phyloP scores from a whole-genome alignment of 2,329 filamentous ascomycete species.

The Fusarium gaditjirri region DNA sequence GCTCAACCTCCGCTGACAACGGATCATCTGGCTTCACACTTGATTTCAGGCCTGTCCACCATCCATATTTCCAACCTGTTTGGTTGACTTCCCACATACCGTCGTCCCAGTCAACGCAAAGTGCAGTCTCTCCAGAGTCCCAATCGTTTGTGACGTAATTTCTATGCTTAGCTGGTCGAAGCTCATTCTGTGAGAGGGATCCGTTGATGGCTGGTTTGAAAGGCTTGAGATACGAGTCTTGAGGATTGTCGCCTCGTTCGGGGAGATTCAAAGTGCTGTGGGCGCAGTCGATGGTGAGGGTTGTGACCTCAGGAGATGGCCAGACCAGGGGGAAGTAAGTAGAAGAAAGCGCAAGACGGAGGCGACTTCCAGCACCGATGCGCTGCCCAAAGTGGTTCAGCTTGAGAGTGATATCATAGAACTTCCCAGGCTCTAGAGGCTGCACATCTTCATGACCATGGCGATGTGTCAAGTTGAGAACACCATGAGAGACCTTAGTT shows the following conservation, averaged over 20 bases:
- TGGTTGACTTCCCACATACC: conserved; percentile 1
- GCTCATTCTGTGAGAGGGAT: neutral
- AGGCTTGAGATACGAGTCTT: neutral
- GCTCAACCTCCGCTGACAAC: neutral
- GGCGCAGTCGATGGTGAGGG: neutral
- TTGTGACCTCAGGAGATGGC: conserved; percentile 4
- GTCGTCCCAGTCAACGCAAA: neutral
- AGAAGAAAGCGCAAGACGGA: neutral
- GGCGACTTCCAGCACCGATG: neutral
- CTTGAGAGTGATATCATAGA: neutral
- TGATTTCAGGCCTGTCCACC: neutral
- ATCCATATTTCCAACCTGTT: neutral
- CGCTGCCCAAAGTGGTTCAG: conserved; percentile 2
- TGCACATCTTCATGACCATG: neutral
- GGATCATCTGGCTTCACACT: neutral
- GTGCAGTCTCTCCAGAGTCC: neutral
- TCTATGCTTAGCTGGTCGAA: neutral
- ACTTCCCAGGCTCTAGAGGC: neutral
- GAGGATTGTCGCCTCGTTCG: neutral
- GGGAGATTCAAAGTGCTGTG: neutral
- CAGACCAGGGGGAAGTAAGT: conserved; percentile 12
- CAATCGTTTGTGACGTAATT: neutral
- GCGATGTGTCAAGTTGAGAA: conserved; percentile 5
- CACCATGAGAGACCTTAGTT: neutral
- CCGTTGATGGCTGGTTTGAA: neutral